These are phyloP conservation scores for Rosa rugosa DNA, from an alignment of 306 rosid species.

Conservation along the genomic window DNA sequence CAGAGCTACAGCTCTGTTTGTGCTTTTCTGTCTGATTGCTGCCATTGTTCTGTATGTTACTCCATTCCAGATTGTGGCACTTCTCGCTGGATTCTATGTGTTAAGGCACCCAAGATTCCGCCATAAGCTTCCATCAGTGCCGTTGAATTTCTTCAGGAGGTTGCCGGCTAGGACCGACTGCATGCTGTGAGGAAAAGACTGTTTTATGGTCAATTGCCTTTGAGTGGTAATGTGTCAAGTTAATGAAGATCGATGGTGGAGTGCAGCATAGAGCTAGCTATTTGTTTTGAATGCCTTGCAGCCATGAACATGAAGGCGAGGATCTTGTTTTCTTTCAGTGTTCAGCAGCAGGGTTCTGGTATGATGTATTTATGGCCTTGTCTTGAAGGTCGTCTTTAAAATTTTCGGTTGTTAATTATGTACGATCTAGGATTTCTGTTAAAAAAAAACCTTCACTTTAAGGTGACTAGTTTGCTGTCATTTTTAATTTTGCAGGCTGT, in stretches of 20 bases:
- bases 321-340: not conserved
- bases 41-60: constrained; percentile 89
- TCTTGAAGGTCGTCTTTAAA: constrained; percentile 39
- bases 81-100: constrained; percentile 76
- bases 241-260: constrained; percentile 27
- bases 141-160: constrained; percentile 95
- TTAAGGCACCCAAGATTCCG: constrained; percentile 96
- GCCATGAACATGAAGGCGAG: constrained; percentile 8
- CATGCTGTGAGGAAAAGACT: constrained; percentile 62
- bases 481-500: constrained; percentile 62
- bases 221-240: constrained; percentile 13
- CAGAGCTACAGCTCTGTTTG: constrained; percentile 88
- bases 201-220: constrained; percentile 16
- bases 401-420: constrained; percentile 39
- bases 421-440: constrained; percentile 34
- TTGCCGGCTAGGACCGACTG: constrained; percentile 95
- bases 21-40: constrained; percentile 83
- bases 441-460: constrained; percentile 21
- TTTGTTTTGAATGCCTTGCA: constrained; percentile 34
- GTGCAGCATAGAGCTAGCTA: constrained; percentile 31
- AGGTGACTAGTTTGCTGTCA: constrained; percentile 25
- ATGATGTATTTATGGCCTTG: constrained; percentile 37
- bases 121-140: constrained; percentile 96
- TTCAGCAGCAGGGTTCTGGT: constrained; percentile 22
- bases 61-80: constrained; percentile 94